These are phyloP conservation scores for Pythium dissimile DNA, from an alignment of 352 stramenopile species.

Conservation along the genomic window DNA sequence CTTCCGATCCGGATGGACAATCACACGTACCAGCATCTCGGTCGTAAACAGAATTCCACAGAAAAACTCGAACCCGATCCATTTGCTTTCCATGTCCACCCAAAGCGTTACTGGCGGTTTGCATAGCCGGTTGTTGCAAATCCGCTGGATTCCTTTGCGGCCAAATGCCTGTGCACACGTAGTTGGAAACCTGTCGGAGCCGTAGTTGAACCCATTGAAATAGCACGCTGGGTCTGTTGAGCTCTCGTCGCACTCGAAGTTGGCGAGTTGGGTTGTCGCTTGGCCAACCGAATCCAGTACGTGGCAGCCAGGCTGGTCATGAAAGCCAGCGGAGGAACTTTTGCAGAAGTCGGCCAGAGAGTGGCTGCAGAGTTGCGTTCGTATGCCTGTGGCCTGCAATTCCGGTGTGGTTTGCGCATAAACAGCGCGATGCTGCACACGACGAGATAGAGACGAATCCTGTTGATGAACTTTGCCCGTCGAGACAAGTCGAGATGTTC, in stretches of 20 bases:
- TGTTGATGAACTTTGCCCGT: constrained; percentile 22
- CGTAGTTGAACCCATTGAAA: constrained; percentile 47
- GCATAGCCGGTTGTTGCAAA: constrained; percentile 41
- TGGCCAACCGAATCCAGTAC: constrained; percentile 34
- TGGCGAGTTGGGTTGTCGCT: constrained; percentile 22
- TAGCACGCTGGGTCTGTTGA: constrained; percentile 34
- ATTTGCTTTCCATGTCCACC: constrained; percentile 63
- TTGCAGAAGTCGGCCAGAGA: constrained; percentile 40
- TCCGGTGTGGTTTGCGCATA: constrained; percentile 55
- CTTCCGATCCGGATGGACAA: constrained; percentile 41
- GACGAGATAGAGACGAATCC: constrained; percentile 29
- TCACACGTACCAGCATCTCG: constrained; percentile 46
- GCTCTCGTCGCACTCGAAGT: constrained; percentile 38
- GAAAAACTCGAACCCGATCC: constrained; percentile 73
- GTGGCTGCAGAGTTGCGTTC: constrained; percentile 35
- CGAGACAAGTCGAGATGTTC: constrained; percentile 38
- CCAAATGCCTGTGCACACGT: constrained; percentile 38
- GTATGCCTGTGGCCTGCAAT: constrained; percentile 39
- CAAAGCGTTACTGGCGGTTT: constrained; percentile 31
- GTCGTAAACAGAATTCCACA: constrained; percentile 61
- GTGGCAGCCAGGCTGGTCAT: constrained; percentile 39
- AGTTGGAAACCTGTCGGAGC: constrained; percentile 31
- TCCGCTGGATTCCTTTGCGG: constrained; percentile 12
- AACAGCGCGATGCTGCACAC: constrained; percentile 47
- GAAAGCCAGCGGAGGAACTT: constrained; percentile 5